Evolutionary conservation across 1,284 basidiomycete genomes (phyloP), one percentile per base, ranked within the genome.

Genomic region (Puccinia polysora): DNA sequence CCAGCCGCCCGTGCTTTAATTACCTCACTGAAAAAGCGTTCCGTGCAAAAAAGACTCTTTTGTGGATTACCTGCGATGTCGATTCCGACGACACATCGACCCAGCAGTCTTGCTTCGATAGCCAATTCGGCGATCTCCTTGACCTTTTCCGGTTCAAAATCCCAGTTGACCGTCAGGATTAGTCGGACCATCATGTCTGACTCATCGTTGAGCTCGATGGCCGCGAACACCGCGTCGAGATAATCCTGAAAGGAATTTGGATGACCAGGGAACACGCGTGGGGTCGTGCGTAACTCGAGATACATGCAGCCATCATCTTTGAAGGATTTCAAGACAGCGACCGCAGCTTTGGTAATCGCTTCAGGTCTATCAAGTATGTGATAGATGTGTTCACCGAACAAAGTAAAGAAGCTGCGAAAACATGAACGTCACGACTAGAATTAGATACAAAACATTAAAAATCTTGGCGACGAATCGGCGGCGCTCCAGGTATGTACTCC

Each of bases 221-320:
- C 56, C 40, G n/a, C 15, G 15, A 59, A 34, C 2, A 59, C 32
- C n/a, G 56, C 18, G 20, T 30, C 5, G 2, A 59, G 32, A 59
- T 59, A 59, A 25, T 59, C 20, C 15, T 12, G 15, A 14, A 4
- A 12, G 6, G 5, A 59, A 30, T 32, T 34, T n/a, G n/a, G n/a
- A n/a, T n/a, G n/a, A n/a, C n/a, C n/a, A n/a, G n/a, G n/a, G n/a
- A n/a, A n/a, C n/a, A n/a, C n/a, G 2, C 56, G 6, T 34, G 56
- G 56, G 34, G 56, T 59, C 14, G 56, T 34, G 6, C 56, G 25
- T 25, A 59, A 30, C 32, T 59, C 56, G n/a, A 59, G 56, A 59
- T 59, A 59, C 20, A 30, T 34, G 32, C 56, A 59, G 23, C 32
- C 32, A 59, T 59, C 56, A 36, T 59, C 40, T 36, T 34, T n/a